A percentile compares a stretch with the other conserved stretches of the same genome.
Conservation (phyloP, 148 eudicot genomes). For the Fagopyrum tataricum region DNA sequence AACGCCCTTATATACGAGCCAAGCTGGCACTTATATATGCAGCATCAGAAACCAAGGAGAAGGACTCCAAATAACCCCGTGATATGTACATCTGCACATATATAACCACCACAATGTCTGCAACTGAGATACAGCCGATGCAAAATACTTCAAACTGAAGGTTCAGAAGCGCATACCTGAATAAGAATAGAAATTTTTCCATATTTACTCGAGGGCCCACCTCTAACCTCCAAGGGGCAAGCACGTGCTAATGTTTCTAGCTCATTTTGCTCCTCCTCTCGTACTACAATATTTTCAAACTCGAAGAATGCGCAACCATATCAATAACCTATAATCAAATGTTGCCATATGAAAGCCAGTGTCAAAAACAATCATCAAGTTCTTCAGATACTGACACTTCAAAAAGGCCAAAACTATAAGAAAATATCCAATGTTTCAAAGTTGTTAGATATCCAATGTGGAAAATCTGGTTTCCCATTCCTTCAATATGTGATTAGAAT, state of each 20-base stretch:
- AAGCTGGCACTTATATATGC: constrained; percentile 97
- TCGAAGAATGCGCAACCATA: constrained; percentile 99
- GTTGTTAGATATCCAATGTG: not conserved
- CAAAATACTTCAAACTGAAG: not conserved
- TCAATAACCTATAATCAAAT: constrained; percentile 58
- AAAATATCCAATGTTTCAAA: not conserved
- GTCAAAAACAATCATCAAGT: constrained; percentile 1
- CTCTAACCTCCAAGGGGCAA: constrained; percentile 90
- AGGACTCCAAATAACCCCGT: constrained; percentile 74
- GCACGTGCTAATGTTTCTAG: constrained; percentile 64
- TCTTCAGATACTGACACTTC: not conserved
- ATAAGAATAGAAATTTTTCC: constrained; percentile 97
- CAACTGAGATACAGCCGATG: not conserved
- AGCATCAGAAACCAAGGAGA: constrained; percentile 97
- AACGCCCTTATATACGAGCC: constrained; percentile 97
- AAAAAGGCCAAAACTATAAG: not conserved
- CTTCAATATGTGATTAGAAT: not conserved
- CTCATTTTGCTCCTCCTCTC: constrained; percentile 97
- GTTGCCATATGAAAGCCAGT: not conserved
- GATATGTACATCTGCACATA: constrained; percentile 67
- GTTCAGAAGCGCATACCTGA: constrained; percentile 46
- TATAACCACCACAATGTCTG: not conserved
- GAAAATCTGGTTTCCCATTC: not conserved
- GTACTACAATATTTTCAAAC: constrained; percentile 91
- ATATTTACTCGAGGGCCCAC: constrained; percentile 89